Conservation (phyloP, 495 filamentous ascomycete species). For the Cercophora newfieldiana region DNA sequence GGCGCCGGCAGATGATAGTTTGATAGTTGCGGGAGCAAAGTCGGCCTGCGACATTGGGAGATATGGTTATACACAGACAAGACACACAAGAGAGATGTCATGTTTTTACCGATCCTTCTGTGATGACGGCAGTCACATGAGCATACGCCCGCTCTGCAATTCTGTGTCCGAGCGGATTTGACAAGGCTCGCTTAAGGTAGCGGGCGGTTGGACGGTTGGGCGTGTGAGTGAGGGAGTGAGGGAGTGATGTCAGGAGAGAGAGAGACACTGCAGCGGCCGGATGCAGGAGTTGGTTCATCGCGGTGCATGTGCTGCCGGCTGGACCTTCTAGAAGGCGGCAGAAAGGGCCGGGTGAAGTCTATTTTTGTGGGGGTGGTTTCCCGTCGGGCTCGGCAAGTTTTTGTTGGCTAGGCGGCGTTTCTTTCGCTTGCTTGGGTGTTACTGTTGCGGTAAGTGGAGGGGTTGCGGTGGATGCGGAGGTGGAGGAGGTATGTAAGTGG, state of each 20-base stretch:
- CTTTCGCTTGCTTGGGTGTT: background rate
- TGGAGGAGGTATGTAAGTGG: background rate
- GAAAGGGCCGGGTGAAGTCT: background rate
- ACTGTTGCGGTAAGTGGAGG: no score
- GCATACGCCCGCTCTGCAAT: background rate
- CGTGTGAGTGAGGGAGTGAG: background rate
- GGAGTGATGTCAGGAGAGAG: background rate
- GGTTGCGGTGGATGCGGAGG: no score
- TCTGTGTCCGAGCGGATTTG: background rate
- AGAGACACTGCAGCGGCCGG: background rate
- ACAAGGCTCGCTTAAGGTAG: background rate
- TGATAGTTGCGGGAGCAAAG: background rate
- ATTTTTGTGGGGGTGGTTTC: background rate
- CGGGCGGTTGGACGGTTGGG: background rate
- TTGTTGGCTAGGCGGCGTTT: background rate
- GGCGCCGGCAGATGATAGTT: background rate
- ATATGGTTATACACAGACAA: background rate
- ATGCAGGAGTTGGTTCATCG: background rate
- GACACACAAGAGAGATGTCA: background rate
- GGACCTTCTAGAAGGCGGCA: constrained; percentile 18
- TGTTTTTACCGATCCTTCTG: background rate
- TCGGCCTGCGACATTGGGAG: background rate
- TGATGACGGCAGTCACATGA: background rate
- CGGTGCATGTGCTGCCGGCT: background rate
- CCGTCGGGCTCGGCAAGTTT: background rate